Conservation (phyloP, 345 rosid genomes). For the Lumnitzera racemosa region DNA sequence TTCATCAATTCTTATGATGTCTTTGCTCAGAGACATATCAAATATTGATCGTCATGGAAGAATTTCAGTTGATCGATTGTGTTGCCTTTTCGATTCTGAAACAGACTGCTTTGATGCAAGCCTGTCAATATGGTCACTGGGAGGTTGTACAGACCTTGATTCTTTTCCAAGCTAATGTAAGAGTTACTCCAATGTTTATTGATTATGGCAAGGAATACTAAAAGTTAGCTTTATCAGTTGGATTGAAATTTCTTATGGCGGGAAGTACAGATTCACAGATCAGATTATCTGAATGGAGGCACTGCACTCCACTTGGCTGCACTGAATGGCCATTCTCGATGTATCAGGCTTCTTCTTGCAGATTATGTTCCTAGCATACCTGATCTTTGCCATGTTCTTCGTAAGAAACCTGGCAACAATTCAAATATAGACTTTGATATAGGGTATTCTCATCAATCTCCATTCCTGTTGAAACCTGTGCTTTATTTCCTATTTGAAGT, state of each 20-base stretch:
- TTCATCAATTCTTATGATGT: not conserved
- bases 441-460: conserved; percentile 23
- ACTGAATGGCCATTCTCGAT: conserved; percentile 78
- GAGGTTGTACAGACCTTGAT: conserved; percentile 83
- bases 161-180: conserved; percentile 88
- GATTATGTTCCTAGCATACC: conserved; percentile 76
- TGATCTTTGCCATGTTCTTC: conserved; percentile 42
- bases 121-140: conserved; percentile 99
- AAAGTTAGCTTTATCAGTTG: conserved; percentile 2
- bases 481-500: not conserved
- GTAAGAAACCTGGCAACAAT: conserved; percentile 22
- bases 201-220: not conserved
- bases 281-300: conserved; percentile 92
- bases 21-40: not conserved
- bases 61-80: not conserved
- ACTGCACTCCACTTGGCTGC: conserved; percentile 95
- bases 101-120: conserved; percentile 99
- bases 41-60: too few species aligned
- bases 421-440: conserved; percentile 48
- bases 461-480: not conserved
- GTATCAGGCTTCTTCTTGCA: conserved; percentile 82
- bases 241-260: conserved; percentile 12
- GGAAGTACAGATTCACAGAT: conserved; percentile 62
- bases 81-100: conserved; percentile 5
- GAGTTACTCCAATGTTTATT: conserved; percentile 11